Conservation (phyloP, 495 filamentous ascomycete genomes). For the Neurospora discreta region DNA sequence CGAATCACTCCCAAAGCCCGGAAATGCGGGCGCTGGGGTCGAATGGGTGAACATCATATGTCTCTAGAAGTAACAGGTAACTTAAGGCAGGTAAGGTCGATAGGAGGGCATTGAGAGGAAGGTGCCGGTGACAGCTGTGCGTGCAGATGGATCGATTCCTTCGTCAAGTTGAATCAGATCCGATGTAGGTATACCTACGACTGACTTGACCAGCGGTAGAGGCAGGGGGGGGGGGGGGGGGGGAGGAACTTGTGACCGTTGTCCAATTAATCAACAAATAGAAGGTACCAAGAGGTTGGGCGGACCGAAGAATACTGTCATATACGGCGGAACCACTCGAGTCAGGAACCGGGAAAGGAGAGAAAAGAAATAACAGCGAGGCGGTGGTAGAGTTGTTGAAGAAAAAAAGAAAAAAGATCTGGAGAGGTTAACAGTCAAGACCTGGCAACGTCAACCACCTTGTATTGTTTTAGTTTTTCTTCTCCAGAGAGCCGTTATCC, state of each 20-base stretch:
- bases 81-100: background rate
- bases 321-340: background rate
- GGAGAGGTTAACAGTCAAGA: background rate
- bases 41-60: constrained; percentile 45
- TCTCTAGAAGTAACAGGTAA: constrained; percentile 2
- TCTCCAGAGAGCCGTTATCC: background rate
- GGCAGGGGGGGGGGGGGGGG: background rate
- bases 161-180: background rate
- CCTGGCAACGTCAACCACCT: background rate
- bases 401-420: background rate
- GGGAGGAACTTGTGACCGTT: background rate
- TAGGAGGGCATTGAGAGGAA: background rate
- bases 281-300: background rate
- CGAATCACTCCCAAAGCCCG: constrained; percentile 26
- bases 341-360: background rate
- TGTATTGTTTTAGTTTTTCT: background rate
- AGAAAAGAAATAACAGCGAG: background rate
- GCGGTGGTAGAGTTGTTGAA: background rate
- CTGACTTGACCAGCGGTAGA: background rate
- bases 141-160: background rate
- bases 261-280: background rate
- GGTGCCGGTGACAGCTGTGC: background rate
- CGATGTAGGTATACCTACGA: background rate
- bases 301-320: background rate
- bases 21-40: constrained; percentile 33